Evolutionary conservation across 2,329 filamentous ascomycete species (phyloP).

Genomic region (Fonsecaea multimorphosa): DNA sequence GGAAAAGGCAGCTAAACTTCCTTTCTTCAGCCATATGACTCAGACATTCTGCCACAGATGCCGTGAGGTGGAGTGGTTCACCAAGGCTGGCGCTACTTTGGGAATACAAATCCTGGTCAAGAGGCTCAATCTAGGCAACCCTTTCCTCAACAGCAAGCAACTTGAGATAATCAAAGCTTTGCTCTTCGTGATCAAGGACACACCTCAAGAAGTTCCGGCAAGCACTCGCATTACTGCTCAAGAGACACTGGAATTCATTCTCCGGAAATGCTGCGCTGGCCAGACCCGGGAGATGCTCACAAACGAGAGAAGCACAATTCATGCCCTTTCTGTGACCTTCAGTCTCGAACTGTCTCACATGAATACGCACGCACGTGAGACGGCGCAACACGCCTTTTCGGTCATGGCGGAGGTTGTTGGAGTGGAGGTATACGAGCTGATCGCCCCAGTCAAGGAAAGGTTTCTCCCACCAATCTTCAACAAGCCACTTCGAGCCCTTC

Average conservation of each 20-base stretch:
- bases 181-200: slow-evolving; percentile 97
- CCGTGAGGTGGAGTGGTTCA: slow-evolving; percentile 98
- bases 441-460: slow-evolving; percentile 87
- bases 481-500: slow-evolving; percentile 89
- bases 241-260: slow-evolving; percentile 78
- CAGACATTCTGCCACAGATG: slow-evolving; percentile 91
- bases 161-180: slow-evolving; percentile 88
- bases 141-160: slow-evolving; percentile 82
- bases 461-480: slow-evolving; percentile 91
- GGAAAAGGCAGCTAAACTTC: slow-evolving; percentile 73
- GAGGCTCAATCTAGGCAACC: slow-evolving; percentile 80
- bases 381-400: slow-evolving; percentile 79
- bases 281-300: slow-evolving; percentile 79
- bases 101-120: slow-evolving; percentile 89
- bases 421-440: slow-evolving; percentile 82
- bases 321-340: slow-evolving; percentile 80
- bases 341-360: slow-evolving; percentile 91
- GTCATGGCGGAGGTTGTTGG: slow-evolving; percentile 79
- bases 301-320: slow-evolving; percentile 69
- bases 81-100: slow-evolving; percentile 88
- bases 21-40: slow-evolving; percentile 83
- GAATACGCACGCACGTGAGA: slow-evolving; percentile 92
- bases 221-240: slow-evolving; percentile 84
- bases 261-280: slow-evolving; percentile 78
- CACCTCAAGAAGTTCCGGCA: slow-evolving; percentile 90